A percentile compares a stretch with the other conserved stretches of the same genome.
Evolutionary conservation across 2,329 filamentous ascomycete genomes (phyloP).

Genomic region (Nemania sp.): DNA sequence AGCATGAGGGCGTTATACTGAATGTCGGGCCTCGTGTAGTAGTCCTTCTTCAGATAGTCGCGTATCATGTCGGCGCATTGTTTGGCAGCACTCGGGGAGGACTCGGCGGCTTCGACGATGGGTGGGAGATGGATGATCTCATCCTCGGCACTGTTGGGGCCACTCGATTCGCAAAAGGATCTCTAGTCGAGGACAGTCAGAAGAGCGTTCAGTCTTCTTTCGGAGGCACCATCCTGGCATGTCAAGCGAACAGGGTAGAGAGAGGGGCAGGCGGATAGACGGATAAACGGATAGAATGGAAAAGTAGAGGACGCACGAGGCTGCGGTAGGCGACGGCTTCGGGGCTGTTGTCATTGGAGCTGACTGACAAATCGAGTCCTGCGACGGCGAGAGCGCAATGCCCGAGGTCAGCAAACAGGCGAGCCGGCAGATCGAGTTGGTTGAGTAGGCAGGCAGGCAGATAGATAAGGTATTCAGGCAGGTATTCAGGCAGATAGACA

Average conservation of each 20-base stretch:
- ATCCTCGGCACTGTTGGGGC: conserved; percentile 68
- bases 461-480: too few relatives aligned
- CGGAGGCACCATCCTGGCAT: not conserved
- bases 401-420: conserved; percentile 12
- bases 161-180: conserved; percentile 79
- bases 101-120: conserved; percentile 95
- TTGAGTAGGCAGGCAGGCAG: too few relatives aligned
- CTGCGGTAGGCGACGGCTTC: conserved; percentile 68
- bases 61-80: conserved; percentile 81
- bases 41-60: conserved; percentile 78
- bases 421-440: not conserved
- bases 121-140: conserved; percentile 91
- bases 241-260: not conserved
- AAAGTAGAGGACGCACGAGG: conserved; percentile 58
- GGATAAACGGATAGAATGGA: not conserved
- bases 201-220: not conserved
- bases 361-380: conserved; percentile 34
- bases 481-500: too few relatives aligned
- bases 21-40: conserved; percentile 66
- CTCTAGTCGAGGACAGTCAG: conserved; percentile 54
- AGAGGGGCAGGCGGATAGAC: not conserved
- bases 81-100: conserved; percentile 81
- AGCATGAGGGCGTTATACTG: conserved; percentile 99
- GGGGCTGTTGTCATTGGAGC: conserved; percentile 59
- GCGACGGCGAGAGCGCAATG: not conserved